phyloP scores from a whole-genome alignment of 176 grass and related monocot genomes.

The Sorghum bicolor region DNA sequence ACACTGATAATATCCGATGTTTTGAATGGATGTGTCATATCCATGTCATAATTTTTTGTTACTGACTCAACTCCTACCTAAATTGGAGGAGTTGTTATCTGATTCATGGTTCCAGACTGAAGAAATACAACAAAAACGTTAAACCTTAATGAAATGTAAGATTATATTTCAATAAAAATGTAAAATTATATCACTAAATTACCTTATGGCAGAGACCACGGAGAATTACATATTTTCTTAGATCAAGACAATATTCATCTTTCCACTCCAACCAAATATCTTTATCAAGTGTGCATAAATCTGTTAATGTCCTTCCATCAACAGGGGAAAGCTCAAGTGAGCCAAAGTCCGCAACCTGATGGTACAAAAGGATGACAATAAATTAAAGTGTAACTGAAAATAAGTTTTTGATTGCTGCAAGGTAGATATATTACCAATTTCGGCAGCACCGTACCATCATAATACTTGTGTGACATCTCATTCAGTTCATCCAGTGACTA shows the following conservation, averaged over 20 bases:
- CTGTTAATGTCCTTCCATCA: conserved; percentile 97
- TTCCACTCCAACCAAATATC: conserved; percentile 87
- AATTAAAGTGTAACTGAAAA: conserved; percentile 5
- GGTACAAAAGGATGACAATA: conserved; percentile 21
- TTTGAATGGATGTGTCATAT: conserved; percentile 66
- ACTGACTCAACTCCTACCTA: conserved; percentile 97
- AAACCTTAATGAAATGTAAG: conserved; percentile 26
- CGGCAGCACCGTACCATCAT: conserved; percentile 80
- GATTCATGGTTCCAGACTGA: conserved; percentile 31
- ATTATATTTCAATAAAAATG: too few relatives aligned
- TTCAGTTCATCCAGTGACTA: conserved; percentile 86
- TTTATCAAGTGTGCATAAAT: conserved; percentile 98
- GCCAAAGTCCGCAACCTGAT: conserved; percentile 85
- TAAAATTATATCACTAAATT: conserved; percentile 7
- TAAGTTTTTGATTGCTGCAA: conserved; percentile 9
- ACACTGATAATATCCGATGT: conserved; percentile 86
- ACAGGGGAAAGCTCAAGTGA: conserved; percentile 99
- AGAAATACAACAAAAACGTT: conserved; percentile 22
- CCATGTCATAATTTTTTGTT: conserved; percentile 91
- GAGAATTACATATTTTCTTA: conserved; percentile 93
- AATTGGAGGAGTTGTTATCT: conserved; percentile 22
- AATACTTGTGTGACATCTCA: conserved; percentile 94
- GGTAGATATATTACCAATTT: conserved; percentile 72
- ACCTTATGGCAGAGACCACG: conserved; percentile 98
- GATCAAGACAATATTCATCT: conserved; percentile 63